Evolutionary conservation across 768 basidiomycete species (phyloP), one percentile per base, ranked within the genome.

Genomic region (Amanita inopinata): DNA sequence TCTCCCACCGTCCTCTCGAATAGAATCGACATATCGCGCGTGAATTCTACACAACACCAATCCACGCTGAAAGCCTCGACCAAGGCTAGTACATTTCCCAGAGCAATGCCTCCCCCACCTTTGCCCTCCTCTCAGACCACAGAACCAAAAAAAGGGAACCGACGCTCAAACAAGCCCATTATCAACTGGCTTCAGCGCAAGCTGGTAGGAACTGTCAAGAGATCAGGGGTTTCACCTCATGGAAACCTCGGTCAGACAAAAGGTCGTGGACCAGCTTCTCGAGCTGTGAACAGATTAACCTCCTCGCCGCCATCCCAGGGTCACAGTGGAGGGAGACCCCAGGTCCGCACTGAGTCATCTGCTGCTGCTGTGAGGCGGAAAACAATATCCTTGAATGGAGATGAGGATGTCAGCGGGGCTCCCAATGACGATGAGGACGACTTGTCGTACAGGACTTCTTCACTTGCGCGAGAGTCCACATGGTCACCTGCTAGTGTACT

Each of bases 111-210:
- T 14, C 36, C 53, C 27, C 49, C 54, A 7, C 50, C 48, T 20
- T 56, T 55, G 36, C 43, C 55, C 25, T 30, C 51, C 17, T 49
- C 46, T 19, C 69, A 69, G 46, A 48, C 62, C 3, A 51, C 56
- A 24, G 71, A 72, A 48, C 61, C 66, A 44, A 83, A 85, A 66
- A 84, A 82, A 57, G 56, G 74, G 5, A 62, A 79, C 42, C 73
- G 76, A 36, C 76, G 81, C 28, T 76, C 82, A 12, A 83, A 86
- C 59, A 85, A 87, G 56, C 88, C 88, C 6, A 82, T 91, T 52
- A 80, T 91, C 53, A 83, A 86, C 52, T 91, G 88, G 88, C 79
- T 91, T 47, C 87, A 90, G 54, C 78, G 85, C 49, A 91, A 91
- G 60, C 69, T 91, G 10, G 80, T 78, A 25, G 84, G 84, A 18